These are phyloP conservation scores for Neotropicomus parvogracilis DNA, from an alignment of 1,284 basidiomycete genomes.

Conservation along the genomic window DNA sequence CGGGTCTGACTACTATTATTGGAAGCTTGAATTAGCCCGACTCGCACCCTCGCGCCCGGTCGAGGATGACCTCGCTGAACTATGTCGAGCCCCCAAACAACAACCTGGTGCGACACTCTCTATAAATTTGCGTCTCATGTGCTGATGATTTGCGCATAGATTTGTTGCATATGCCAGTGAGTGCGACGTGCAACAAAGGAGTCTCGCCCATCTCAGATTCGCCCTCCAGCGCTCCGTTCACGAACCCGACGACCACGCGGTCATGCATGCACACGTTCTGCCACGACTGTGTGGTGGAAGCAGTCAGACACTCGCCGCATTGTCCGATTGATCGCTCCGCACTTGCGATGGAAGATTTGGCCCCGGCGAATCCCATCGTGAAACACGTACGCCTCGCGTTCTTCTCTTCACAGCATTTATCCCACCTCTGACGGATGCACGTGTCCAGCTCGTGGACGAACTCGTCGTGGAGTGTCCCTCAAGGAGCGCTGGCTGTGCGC, in stretches of 20 bases:
- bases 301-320: conserved; percentile 57
- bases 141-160: conserved; percentile 37
- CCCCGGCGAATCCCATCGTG: conserved; percentile 64
- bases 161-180: conserved; percentile 82
- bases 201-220: conserved; percentile 1
- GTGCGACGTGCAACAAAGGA: conserved; percentile 20
- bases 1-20: conserved; percentile 17
- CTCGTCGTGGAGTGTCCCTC: conserved; percentile 72
- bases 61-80: conserved; percentile 34
- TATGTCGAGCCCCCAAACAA: conserved; percentile 55
- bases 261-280: conserved; percentile 86
- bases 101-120: conserved; percentile 46
- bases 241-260: conserved; percentile 67
- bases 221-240: conserved; percentile 58
- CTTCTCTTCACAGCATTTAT: conserved; percentile 12
- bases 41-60: conserved; percentile 5
- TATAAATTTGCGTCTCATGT: background rate
- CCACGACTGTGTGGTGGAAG: conserved; percentile 65
- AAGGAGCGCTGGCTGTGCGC: conserved; percentile 53
- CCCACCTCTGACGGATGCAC: conserved; percentile 18
- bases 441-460: conserved; percentile 75
- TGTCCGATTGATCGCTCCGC: conserved; percentile 83
- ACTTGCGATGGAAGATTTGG: conserved; percentile 50
- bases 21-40: conserved; percentile 5
- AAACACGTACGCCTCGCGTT: conserved; percentile 56